Percentiles rank a stretch among this genome's conserved stretches.
Evolutionary conservation across 164 flowering plant species (phyloP).

Genomic region (Kingdonia uniflora): DNA sequence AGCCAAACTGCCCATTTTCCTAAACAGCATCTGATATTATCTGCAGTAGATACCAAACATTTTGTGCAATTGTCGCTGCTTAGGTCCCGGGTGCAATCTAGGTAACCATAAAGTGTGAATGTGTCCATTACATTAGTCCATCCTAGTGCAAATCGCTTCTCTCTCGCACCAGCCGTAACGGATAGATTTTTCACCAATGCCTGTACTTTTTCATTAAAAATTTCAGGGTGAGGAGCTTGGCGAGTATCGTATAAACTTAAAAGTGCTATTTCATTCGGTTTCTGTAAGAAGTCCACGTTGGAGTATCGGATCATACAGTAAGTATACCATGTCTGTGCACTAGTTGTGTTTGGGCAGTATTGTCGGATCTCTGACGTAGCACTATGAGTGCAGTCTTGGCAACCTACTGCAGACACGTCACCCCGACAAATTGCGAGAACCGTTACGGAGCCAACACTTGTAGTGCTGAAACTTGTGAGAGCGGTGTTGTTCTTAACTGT

Average conservation of each 20-base stretch:
- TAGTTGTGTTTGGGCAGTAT: neutral
- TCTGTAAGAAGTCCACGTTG: neutral
- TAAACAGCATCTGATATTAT: neutral
- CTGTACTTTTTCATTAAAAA: neutral
- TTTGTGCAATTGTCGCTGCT: slow-evolving; percentile 6
- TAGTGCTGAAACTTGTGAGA: slow-evolving; percentile 6
- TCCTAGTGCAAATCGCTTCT: slow-evolving; percentile 4
- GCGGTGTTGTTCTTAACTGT: slow-evolving; percentile 4
- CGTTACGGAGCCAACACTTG: neutral
- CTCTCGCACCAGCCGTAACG: neutral
- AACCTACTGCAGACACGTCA: neutral
- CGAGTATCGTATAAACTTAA: neutral
- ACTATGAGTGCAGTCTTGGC: slow-evolving; percentile 5
- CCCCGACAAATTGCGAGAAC: slow-evolving; percentile 8
- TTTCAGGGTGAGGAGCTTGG: slow-evolving; percentile 1
- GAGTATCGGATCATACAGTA: slow-evolving; percentile 10
- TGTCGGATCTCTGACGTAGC: neutral
- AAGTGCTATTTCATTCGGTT: neutral
- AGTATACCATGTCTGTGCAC: slow-evolving; percentile 7
- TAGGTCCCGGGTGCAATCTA: slow-evolving; percentile 8
- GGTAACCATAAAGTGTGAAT: slow-evolving; percentile 1
- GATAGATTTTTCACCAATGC: slow-evolving; percentile 2
- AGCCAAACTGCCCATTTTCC: slow-evolving; percentile 9
- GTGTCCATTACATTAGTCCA: neutral
- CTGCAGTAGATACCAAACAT: neutral